Base-by-base conservation (phyloP, 164 flowering plant species). In the Annona squamosa region DNA sequence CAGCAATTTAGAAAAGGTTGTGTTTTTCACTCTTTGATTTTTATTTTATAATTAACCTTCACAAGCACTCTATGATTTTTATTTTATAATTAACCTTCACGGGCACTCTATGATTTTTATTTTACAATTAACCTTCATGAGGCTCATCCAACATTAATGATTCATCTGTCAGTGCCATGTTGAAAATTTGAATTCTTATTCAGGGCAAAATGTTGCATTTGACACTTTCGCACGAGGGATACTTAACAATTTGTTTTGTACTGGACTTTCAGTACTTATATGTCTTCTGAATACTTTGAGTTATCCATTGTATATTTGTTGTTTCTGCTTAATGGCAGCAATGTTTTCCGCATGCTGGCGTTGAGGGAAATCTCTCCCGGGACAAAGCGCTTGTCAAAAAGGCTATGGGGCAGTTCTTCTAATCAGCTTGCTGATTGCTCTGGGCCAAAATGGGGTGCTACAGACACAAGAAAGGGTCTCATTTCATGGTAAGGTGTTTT, bases 291-390 rank as follows among this genome's bases (percentile, higher is more conserved):
- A 13, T 6, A 69, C 9, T 10, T 57, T 17, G 5, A 5, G 12
- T 57, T 5, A 43, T 42, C 59, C 37, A 26, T 57, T 57, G 63
- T 9, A 18, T 57, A 12, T 41, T 61, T 70, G 4, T 12, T 46
- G 12, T 73, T 10, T 65, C 77, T 48, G 77, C 16, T 5, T 73
- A 81, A 87, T 68, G 72, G 78, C 73, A 77, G 80, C 68, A 94
- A 92, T 82, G 92, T 94, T 26, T 87, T 80, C 77, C 81, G 65
- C 43, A 70, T 91, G 66, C 74, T 94, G 77, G 89, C 90, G 48
- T 85, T 69, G 72, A 85, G 98, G 79, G 98, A 94, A 83, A 74
- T 91, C 71, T 81, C 85, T 70, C 91, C 96, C 56, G 77, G 80
- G 57, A 66, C 86, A 41, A 91, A 85, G 70, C 84, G 73, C 71